Base-by-base conservation (phyloP, 2,329 filamentous ascomycete species). In the Acephala macrosclerotiorum region DNA sequence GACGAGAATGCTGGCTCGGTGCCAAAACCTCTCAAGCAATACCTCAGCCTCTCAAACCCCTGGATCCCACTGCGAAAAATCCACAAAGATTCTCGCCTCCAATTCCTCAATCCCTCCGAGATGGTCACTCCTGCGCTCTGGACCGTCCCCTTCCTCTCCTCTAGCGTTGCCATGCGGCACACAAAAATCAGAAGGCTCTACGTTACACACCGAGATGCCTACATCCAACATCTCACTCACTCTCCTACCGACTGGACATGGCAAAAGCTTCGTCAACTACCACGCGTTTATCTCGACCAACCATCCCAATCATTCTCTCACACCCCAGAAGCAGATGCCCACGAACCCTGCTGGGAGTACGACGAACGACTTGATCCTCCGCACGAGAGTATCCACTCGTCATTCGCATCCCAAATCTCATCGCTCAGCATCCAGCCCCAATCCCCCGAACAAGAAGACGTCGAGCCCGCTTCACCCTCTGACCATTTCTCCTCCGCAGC, bases 1-100 rank as follows among this genome's bases (percentile, higher is more conserved):
- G 69, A 73, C 29, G 63, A 65, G 22, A 68, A 68, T 42, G 40
- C 60, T 33, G 63, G 64, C 1, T 55, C 62, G 0, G 66, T 73
- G 12, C 74, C 74, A 1, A 55, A 65, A 16, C 60, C 63, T 12
- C 53, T 75, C 40, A 68, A 62, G 11, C 63, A 66, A 6, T 76
- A 72, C 67, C 69, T 73, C 47, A 91, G 89, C 6, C 81, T 94
- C 20, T 84, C 85, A 61, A 88, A 90, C 51, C 78, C 86, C 0
- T 93, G 91, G 85, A 84, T 94, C n/a, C 92, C 92, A 5, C 80
- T 95, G 20, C 87, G 91, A 59, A 94, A 94, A 76, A 80, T 93
- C 2, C 87, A 91, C 74, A 93, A 91, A 73, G 90, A 93, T 64
- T 89, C 89, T 0, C 85, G 88, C 29, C 82, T 95, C 7, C 87